These are phyloP conservation scores for Fusarium irregulare DNA, from an alignment of 2,329 filamentous ascomycete genomes.

Conservation along the genomic window DNA sequence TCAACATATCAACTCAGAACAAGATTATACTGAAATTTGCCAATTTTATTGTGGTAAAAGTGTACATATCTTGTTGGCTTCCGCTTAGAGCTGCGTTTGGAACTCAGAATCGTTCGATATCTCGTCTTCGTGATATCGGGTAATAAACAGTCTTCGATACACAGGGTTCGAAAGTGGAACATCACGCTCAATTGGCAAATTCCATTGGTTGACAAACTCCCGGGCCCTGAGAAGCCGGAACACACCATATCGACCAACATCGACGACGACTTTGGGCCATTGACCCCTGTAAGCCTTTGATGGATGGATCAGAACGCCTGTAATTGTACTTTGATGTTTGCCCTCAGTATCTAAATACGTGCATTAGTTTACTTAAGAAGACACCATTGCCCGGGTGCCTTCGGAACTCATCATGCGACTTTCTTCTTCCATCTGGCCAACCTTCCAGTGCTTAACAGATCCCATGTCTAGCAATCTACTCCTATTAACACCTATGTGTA, in stretches of 20 bases:
- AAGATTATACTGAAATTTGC: not conserved
- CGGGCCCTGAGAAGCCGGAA: conserved; percentile 26
- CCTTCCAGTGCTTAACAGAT: conserved; percentile 33
- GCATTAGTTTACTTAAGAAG: not conserved
- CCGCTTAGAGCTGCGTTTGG: conserved; percentile 11
- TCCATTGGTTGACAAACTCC: conserved; percentile 28
- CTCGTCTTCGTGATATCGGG: conserved; percentile 28
- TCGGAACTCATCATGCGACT: conserved; percentile 45
- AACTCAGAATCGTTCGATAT: conserved; percentile 31
- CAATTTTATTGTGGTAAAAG: conserved; percentile 8
- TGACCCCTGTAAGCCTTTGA: conserved; percentile 2
- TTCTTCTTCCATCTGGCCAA: conserved; percentile 36
- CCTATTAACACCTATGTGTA: not conserved
- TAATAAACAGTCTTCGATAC: conserved; percentile 16
- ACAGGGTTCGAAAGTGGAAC: conserved; percentile 16
- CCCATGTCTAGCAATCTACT: not conserved
- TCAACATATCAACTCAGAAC: not conserved
- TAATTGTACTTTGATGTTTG: not conserved
- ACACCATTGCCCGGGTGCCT: conserved; percentile 19
- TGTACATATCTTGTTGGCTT: not conserved
- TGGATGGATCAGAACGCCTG: not conserved
- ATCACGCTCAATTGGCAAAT: not conserved
- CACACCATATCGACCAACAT: conserved; percentile 18
- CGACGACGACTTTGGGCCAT: not conserved
- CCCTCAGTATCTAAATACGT: not conserved